These are phyloP conservation scores for Hypoxylon sp. DNA, from an alignment of 2,329 filamentous ascomycete genomes.

Conservation along the genomic window DNA sequence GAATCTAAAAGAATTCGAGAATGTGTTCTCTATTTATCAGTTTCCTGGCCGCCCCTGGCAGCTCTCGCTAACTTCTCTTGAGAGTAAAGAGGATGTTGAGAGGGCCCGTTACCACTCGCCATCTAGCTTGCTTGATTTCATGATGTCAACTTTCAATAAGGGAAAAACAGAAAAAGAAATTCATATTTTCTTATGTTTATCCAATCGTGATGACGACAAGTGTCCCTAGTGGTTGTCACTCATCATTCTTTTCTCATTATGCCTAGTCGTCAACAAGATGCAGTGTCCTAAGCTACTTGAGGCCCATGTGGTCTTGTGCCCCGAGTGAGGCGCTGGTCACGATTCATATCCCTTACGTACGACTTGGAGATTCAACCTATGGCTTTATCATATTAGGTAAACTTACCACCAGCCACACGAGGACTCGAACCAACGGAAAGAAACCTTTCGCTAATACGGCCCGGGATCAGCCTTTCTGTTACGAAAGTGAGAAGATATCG, in stretches of 20 bases:
- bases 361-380: conserved; percentile 15
- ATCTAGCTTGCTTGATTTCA: conserved; percentile 6
- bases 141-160: conserved; percentile 15
- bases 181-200: conserved; percentile 5
- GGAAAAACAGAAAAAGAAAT: conserved; percentile 3
- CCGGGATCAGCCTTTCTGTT: conserved; percentile 19
- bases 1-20: conserved; percentile 26
- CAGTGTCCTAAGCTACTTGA: conserved; percentile 11
- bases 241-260: conserved; percentile 1
- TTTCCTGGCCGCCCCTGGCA: conserved; percentile 12
- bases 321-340: conserved; percentile 35
- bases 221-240: conserved; percentile 28
- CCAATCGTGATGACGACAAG: conserved; percentile 30
- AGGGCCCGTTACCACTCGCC: background rate
- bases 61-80: conserved; percentile 12
- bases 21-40: conserved; percentile 31
- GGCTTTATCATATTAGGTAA: conserved; percentile 19
- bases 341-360: conserved; percentile 6
- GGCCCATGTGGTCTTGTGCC: conserved; percentile 21
- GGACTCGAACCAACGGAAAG: conserved; percentile 11
- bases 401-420: conserved; percentile 12
- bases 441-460: conserved; percentile 9
- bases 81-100: conserved; percentile 6
- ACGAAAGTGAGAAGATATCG: conserved; percentile 16
- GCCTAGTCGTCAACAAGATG: conserved; percentile 17